A percentile compares a stretch with the other conserved stretches of the same genome.
Conservation (phyloP, 129 eudicot genomes). For the Artemisia annua region DNA sequence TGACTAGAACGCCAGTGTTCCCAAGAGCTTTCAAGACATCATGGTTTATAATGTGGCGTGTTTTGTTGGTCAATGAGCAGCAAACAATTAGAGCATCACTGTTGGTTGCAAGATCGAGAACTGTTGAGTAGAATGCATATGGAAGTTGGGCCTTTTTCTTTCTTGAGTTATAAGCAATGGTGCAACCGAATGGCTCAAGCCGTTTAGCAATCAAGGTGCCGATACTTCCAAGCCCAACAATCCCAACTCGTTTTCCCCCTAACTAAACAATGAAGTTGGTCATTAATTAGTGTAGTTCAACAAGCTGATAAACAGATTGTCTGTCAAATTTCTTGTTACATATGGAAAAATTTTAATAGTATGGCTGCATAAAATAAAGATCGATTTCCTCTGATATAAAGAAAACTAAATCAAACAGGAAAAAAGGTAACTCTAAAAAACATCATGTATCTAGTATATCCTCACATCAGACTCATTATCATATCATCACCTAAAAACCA, state of each 20-base stretch:
- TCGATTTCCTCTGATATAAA: too few species aligned
- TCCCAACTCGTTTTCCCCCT: slow-evolving; percentile 69
- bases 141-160: slow-evolving; percentile 45
- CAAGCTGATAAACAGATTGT: too few species aligned
- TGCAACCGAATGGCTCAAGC: slow-evolving; percentile 66
- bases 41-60: slow-evolving; percentile 58
- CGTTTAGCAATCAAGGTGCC: slow-evolving; percentile 60
- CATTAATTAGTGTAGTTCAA: too few species aligned
- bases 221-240: slow-evolving; percentile 76
- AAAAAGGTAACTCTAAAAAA: too few species aligned
- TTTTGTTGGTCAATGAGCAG: slow-evolving; percentile 59
- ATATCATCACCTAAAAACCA: too few species aligned
- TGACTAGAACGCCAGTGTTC: slow-evolving; percentile 55
- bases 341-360: too few species aligned
- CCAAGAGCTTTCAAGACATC: slow-evolving; percentile 61
- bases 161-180: slow-evolving; percentile 61
- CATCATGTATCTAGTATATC: too few species aligned
- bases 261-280: too few species aligned
- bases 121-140: slow-evolving; percentile 40
- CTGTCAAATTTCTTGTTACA: too few species aligned
- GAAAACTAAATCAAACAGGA: too few species aligned
- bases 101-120: slow-evolving; percentile 51
- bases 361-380: too few species aligned
- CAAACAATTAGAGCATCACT: slow-evolving; percentile 59
- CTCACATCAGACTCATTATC: too few species aligned